Conservation (phyloP, 495 filamentous ascomycete species). For the Podospora tetraspora region DNA sequence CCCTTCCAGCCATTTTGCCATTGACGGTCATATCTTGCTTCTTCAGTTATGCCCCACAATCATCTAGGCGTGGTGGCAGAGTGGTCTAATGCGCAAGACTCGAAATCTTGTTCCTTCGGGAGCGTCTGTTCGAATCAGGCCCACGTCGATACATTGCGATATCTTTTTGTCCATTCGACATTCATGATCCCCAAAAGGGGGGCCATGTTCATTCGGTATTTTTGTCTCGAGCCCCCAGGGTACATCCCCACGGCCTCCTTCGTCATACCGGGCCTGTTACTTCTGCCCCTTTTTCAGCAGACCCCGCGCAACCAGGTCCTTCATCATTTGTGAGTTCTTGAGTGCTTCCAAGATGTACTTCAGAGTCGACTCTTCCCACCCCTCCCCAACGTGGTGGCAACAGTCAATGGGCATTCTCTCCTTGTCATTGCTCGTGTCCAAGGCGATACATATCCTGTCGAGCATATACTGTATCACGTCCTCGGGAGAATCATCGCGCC, state of each 20-base stretch:
- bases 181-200: background rate
- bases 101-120: background rate
- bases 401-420: background rate
- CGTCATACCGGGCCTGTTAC: background rate
- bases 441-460: background rate
- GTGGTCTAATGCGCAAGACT: background rate
- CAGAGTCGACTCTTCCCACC: background rate
- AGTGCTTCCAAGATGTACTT: background rate
- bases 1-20: no score
- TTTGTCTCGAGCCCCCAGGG: background rate
- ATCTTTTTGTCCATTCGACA: background rate
- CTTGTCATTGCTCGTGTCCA: background rate
- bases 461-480: background rate
- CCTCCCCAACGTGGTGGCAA: background rate
- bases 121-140: background rate
- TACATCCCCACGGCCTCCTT: background rate
- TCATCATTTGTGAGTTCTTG: background rate
- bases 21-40: background rate
- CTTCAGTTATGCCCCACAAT: background rate
- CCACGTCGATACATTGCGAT: background rate
- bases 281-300: background rate
- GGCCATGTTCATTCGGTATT: background rate
- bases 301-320: background rate
- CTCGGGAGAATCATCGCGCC: background rate
- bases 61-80: background rate